These are phyloP conservation scores for Arctium minus DNA, from an alignment of 129 eudicot genomes.

Conservation along the genomic window DNA sequence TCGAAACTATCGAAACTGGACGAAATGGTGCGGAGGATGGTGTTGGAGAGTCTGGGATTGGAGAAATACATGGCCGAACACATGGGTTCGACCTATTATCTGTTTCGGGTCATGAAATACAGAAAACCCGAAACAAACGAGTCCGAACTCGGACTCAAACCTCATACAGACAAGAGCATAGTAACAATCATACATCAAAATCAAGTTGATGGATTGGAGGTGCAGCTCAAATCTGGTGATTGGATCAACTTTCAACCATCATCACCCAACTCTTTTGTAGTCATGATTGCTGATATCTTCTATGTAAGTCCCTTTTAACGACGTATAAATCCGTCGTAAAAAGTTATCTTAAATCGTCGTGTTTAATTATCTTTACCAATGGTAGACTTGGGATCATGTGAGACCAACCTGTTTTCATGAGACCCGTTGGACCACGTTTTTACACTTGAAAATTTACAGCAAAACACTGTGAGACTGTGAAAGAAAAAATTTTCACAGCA, in stretches of 20 bases:
- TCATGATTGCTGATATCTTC: constrained; percentile 70
- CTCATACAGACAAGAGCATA: constrained; percentile 63
- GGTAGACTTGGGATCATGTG: neutral
- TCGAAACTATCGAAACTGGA: constrained; percentile 52
- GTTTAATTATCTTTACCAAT: neutral
- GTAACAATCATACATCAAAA: constrained; percentile 61
- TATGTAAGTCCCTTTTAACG: neutral
- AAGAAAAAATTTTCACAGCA: too few relatives aligned
- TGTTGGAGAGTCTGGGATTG: constrained; percentile 57
- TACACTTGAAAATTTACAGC: too few relatives aligned
- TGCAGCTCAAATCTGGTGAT: constrained; percentile 51
- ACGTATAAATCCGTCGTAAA: neutral
- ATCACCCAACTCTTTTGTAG: constrained; percentile 44
- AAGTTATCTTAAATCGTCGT: neutral
- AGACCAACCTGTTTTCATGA: too few relatives aligned
- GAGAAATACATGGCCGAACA: constrained; percentile 57
- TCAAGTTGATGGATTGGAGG: constrained; percentile 50
- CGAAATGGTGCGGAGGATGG: constrained; percentile 51
- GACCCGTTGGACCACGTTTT: too few relatives aligned
- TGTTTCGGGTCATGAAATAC: constrained; percentile 65
- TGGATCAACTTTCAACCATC: constrained; percentile 48
- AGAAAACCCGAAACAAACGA: constrained; percentile 45
- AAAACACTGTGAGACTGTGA: too few relatives aligned
- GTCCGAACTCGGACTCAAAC: constrained; percentile 39
- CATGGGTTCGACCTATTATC: constrained; percentile 51